phyloP scores from a whole-genome alignment of 2,329 filamentous ascomycete genomes.

The Sporothrix sp. region DNA sequence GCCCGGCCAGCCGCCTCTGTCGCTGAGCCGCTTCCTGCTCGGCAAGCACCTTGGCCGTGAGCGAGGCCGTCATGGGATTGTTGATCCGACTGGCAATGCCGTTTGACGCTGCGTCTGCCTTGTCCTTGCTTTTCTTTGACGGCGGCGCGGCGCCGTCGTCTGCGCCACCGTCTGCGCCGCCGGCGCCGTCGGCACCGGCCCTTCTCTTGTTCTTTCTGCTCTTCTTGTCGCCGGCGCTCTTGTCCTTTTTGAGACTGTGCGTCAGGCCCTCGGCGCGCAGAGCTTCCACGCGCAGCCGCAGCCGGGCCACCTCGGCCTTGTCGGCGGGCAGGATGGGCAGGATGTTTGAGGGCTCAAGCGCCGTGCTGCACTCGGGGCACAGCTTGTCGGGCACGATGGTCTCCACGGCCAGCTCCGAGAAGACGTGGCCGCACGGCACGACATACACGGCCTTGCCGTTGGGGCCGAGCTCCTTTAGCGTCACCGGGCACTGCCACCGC shows the following conservation, averaged over 20 bases:
- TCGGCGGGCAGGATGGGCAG: conserved; percentile 71
- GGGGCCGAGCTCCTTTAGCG: conserved; percentile 74
- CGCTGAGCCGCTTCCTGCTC: conserved; percentile 81
- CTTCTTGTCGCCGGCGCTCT: conserved; percentile 55
- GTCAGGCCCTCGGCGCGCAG: conserved; percentile 64
- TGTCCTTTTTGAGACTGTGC: conserved; percentile 78
- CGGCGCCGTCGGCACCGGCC: conserved; percentile 17
- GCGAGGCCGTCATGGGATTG: conserved; percentile 71
- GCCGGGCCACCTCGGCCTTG: conserved; percentile 57
- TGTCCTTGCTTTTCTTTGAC: conserved; percentile 6
- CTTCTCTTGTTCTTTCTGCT: conserved; percentile 51
- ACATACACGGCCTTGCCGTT: conserved; percentile 74
- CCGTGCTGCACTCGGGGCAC: conserved; percentile 64
- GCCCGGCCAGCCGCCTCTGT: conserved; percentile 56
- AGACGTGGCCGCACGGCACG: conserved; percentile 91
- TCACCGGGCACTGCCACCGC: conserved; percentile 72
- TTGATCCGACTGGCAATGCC: conserved; percentile 54
- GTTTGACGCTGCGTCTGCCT: background rate
- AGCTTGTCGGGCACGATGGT: conserved; percentile 54
- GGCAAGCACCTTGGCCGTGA: conserved; percentile 77
- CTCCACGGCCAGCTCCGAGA: conserved; percentile 75
- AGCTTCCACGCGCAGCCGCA: conserved; percentile 57
- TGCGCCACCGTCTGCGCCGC: conserved; percentile 20
- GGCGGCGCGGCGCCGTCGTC: background rate
- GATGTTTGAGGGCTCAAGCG: conserved; percentile 64